phyloP scores from a whole-genome alignment of 192 early-diverging fungal genomes.

The Rhizoclosmatium globosum region DNA sequence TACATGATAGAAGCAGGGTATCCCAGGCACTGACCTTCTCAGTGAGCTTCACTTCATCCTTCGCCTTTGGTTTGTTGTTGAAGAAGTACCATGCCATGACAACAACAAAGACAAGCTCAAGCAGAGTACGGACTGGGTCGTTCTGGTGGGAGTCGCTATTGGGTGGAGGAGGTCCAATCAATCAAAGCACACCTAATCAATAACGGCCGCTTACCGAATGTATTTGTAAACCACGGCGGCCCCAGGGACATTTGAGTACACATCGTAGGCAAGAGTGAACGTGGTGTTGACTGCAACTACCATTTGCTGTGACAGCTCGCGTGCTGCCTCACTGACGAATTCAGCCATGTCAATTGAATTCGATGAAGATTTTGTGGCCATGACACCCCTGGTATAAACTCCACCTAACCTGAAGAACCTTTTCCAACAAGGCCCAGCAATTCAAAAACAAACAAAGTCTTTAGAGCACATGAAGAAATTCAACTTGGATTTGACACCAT shows the following conservation, averaged over 20 bases:
- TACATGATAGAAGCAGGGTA: not conserved
- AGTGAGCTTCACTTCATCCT: constrained; percentile 75
- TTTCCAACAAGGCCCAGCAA: too few species aligned
- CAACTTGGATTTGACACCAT: too few species aligned
- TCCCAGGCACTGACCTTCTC: constrained; percentile 67
- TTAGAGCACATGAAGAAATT: too few species aligned
- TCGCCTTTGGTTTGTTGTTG: constrained; percentile 76
- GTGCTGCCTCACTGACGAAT: constrained; percentile 53
- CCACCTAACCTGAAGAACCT: too few species aligned
- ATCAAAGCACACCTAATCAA: not conserved
- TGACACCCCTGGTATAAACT: too few species aligned
- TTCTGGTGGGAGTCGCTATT: constrained; percentile 88
- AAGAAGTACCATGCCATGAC: constrained; percentile 92
- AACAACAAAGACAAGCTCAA: constrained; percentile 84
- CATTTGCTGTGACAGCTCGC: constrained; percentile 50
- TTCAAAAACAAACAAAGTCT: too few species aligned
- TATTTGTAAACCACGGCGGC: constrained; percentile 81
- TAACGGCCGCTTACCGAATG: constrained; percentile 46
- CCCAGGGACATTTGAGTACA: constrained; percentile 70
- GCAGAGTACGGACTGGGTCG: constrained; percentile 86
- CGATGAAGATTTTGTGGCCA: too few species aligned
- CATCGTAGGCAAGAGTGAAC: constrained; percentile 47
- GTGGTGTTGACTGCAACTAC: constrained; percentile 60
- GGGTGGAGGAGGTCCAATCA: not conserved
- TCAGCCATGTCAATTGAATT: not conserved